These are phyloP conservation scores for Colletotrichum sp. DNA, from an alignment of 2,329 filamentous ascomycete species.

Conservation along the genomic window DNA sequence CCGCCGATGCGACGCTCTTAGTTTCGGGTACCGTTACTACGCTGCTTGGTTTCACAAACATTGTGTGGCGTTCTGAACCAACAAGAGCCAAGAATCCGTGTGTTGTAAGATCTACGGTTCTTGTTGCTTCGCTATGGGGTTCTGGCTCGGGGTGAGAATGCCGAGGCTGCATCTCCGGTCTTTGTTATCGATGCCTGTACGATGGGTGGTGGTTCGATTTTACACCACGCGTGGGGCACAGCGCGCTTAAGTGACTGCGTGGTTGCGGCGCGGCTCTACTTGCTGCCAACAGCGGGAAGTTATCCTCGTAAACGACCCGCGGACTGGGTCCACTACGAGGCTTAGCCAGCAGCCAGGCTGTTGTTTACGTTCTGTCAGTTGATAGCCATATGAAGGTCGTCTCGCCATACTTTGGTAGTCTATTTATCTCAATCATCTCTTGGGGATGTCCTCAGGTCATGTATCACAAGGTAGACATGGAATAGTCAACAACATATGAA, in stretches of 20 bases:
- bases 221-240: not conserved
- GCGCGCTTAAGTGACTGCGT: not conserved
- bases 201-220: not conserved
- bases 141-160: not conserved
- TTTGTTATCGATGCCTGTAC: not conserved
- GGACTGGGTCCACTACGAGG: not conserved
- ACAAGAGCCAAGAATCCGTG: not conserved
- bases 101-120: not conserved
- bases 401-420: no score
- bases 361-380: no score
- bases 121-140: not conserved
- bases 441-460: rapidly evolving
- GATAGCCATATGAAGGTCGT: no score
- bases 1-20: not conserved
- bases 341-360: not conserved
- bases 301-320: no score
- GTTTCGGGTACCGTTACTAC: not conserved
- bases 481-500: no score
- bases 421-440: rapidly evolving
- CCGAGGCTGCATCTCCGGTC: not conserved
- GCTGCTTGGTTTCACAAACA: not conserved
- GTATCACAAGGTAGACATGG: no score
- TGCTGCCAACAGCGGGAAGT: not conserved
- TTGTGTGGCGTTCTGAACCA: not conserved
- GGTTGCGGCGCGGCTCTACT: not conserved